Evolutionary conservation across 768 basidiomycete species (phyloP).

Genomic region (Russula abietina): DNA sequence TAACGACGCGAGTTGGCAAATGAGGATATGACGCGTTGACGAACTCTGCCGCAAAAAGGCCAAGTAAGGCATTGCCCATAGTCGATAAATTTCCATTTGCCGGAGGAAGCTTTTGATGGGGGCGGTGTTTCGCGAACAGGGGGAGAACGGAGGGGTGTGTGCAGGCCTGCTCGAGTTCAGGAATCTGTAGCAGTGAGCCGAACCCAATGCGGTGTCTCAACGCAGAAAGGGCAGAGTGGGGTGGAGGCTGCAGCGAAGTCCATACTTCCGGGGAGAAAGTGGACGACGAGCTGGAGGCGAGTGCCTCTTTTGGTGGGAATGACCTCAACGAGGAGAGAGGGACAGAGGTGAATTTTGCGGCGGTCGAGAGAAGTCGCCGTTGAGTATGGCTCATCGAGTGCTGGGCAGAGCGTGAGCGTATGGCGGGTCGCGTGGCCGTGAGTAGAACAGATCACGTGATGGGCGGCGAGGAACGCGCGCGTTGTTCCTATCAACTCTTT

Average conservation of each 20-base stretch:
- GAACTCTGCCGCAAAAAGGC: constrained; percentile 84
- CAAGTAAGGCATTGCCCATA: constrained; percentile 84
- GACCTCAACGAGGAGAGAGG: constrained; percentile 47
- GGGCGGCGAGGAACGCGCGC: not conserved
- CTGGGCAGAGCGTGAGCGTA: not conserved
- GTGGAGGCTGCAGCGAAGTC: constrained; percentile 67
- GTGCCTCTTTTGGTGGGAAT: constrained; percentile 59
- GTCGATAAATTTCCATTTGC: constrained; percentile 72
- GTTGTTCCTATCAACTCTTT: not conserved
- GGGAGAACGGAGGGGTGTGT: constrained; percentile 68
- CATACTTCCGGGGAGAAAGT: constrained; percentile 60
- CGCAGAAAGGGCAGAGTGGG: constrained; percentile 62
- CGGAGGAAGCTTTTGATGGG: constrained; percentile 45
- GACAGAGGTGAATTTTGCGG: constrained; percentile 46
- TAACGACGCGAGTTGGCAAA: constrained; percentile 84
- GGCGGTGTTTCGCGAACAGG: constrained; percentile 51
- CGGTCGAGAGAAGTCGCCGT: constrained; percentile 46
- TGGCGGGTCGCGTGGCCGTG: not conserved
- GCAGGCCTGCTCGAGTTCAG: constrained; percentile 63
- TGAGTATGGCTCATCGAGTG: constrained; percentile 52
- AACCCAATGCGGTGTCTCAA: constrained; percentile 76
- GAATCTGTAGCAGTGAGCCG: constrained; percentile 44
- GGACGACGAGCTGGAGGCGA: constrained; percentile 28
- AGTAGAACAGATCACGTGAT: not conserved
- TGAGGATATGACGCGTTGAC: constrained; percentile 78